Conservation (phyloP, 2,329 filamentous ascomycete genomes). For the Phoma sp. region DNA sequence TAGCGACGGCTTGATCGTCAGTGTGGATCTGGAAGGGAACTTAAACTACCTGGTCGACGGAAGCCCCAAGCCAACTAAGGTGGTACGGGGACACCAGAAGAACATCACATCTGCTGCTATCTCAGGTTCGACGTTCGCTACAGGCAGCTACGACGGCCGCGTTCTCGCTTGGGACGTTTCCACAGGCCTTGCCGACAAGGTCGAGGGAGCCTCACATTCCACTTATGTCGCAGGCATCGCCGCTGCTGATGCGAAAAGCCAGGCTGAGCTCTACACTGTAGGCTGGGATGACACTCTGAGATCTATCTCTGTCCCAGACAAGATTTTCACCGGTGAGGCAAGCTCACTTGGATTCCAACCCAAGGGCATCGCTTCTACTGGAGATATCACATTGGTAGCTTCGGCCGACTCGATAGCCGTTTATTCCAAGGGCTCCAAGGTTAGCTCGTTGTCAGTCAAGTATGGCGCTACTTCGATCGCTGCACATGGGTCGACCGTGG, state of each 20-base stretch:
- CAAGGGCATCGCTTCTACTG: constrained; percentile 69
- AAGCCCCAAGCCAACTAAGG: constrained; percentile 68
- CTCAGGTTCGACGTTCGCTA: constrained; percentile 72
- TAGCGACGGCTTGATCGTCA: constrained; percentile 86
- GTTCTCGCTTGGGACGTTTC: constrained; percentile 83
- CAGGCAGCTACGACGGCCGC: constrained; percentile 90
- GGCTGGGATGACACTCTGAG: constrained; percentile 94
- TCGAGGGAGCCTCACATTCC: constrained; percentile 82
- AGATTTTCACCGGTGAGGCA: constrained; percentile 74
- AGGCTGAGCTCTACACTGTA: constrained; percentile 73
- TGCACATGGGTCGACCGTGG: constrained; percentile 70
- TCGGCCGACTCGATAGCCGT: constrained; percentile 65
- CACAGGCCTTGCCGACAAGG: constrained; percentile 69
- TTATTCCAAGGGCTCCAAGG: constrained; percentile 63
- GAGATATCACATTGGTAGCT: constrained; percentile 59
- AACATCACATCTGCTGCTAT: constrained; percentile 78
- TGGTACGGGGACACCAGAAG: constrained; percentile 89
- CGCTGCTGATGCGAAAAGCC: constrained; percentile 45
- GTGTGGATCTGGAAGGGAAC: constrained; percentile 84
- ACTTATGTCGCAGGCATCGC: constrained; percentile 85
- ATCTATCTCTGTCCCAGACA: constrained; percentile 74
- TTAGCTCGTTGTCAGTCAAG: constrained; percentile 65
- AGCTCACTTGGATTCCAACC: constrained; percentile 79
- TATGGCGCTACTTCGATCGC: constrained; percentile 75
- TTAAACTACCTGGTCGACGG: constrained; percentile 85